Conservation (phyloP, 345 rosid genomes). For the Viola odorata region DNA sequence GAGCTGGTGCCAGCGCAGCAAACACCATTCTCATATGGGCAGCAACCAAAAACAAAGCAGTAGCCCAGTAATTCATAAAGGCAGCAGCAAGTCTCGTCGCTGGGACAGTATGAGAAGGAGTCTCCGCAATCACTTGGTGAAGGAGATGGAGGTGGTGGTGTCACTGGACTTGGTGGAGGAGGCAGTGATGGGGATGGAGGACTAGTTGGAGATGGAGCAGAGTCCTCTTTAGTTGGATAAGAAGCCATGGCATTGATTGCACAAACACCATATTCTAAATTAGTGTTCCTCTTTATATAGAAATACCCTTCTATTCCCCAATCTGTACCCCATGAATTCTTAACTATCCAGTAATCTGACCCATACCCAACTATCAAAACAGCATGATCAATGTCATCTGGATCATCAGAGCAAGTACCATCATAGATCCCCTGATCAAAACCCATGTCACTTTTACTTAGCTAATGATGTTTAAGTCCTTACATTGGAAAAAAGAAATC, state of each 20-base stretch:
- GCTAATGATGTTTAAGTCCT: neutral
- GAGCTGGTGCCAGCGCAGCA: constrained; percentile 51
- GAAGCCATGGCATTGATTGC: constrained; percentile 70
- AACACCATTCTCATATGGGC: constrained; percentile 50
- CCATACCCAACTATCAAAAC: constrained; percentile 71
- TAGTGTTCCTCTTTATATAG: constrained; percentile 37
- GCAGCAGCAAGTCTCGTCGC: constrained; percentile 66
- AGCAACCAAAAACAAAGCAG: constrained; percentile 61
- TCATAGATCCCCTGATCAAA: constrained; percentile 48
- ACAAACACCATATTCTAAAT: constrained; percentile 41
- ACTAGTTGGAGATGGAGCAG: constrained; percentile 49
- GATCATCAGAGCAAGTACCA: constrained; percentile 54
- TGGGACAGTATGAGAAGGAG: constrained; percentile 42
- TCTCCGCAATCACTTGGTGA: constrained; percentile 59
- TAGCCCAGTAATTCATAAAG: constrained; percentile 32
- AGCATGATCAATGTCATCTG: constrained; percentile 68
- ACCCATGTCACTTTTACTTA: neutral
- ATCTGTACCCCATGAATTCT: constrained; percentile 73
- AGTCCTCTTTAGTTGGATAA: constrained; percentile 54
- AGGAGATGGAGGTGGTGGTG: constrained; percentile 48
- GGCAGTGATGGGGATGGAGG: constrained; percentile 28
- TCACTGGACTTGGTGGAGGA: constrained; percentile 22
- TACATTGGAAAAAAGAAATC: neutral
- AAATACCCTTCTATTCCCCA: constrained; percentile 69
- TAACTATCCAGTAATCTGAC: constrained; percentile 81